These are phyloP conservation scores for Ascoidea tarda DNA, from an alignment of 805 yeast species.

Conservation along the genomic window DNA sequence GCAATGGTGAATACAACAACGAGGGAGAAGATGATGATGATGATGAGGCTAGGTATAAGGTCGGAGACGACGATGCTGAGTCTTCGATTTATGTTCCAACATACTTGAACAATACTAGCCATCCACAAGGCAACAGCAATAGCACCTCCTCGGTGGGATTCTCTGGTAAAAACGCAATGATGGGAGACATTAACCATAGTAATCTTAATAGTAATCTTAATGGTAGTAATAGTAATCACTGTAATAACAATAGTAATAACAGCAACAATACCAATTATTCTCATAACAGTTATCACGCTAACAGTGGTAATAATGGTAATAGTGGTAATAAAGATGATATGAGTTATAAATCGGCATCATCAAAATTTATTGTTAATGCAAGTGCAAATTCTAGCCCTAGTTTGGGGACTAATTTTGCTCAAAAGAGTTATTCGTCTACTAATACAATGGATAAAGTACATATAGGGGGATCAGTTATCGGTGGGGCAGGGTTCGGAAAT, in stretches of 20 bases:
- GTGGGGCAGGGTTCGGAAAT: too few species aligned
- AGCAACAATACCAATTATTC: too few species aligned
- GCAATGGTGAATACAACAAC: background rate
- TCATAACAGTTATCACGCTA: too few species aligned
- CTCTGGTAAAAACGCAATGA: too few species aligned
- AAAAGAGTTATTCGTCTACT: background rate
- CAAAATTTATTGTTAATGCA: too few species aligned
- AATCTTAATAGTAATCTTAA: background rate
- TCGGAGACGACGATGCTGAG: background rate
- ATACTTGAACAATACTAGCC: slow-evolving; percentile 10
- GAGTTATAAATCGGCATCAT: too few species aligned
- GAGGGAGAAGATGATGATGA: slow-evolving; percentile 5
- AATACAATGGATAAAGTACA: background rate
- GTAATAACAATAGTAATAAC: too few species aligned
- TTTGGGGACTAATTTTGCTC: background rate
- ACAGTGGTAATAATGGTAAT: background rate
- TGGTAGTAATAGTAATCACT: background rate
- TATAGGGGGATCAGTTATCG: background rate
- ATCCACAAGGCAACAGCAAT: slow-evolving; percentile 5
- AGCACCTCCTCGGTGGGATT: background rate
- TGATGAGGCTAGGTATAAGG: slow-evolving; percentile 1
- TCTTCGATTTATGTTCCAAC: slow-evolving; percentile 9
- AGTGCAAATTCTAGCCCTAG: too few species aligned
- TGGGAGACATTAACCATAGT: background rate
- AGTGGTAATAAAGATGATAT: background rate